Evolutionary conservation across 495 filamentous ascomycete genomes (phyloP).

Genomic region (Hypoxylon perforatum): DNA sequence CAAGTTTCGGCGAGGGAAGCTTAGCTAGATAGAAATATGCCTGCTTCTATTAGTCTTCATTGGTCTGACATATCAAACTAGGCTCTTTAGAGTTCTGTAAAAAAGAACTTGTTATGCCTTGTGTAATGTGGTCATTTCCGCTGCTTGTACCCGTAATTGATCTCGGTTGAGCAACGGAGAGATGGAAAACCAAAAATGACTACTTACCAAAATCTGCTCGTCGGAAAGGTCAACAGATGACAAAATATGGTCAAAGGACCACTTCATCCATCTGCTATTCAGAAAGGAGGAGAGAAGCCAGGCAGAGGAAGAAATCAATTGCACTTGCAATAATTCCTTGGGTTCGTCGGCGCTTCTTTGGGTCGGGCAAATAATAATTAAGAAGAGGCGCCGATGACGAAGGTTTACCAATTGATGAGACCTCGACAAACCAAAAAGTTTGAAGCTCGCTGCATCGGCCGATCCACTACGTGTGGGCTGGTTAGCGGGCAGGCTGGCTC

Average conservation of each 20-base stretch:
- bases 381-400: slow-evolving; percentile 25
- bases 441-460: neutral
- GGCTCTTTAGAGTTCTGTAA: neutral
- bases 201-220: slow-evolving; percentile 10
- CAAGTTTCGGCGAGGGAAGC: slow-evolving; percentile 1
- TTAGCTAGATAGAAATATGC: neutral
- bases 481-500: too few species aligned
- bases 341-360: slow-evolving; percentile 1
- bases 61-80: neutral
- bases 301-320: slow-evolving; percentile 3
- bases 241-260: slow-evolving; percentile 25
- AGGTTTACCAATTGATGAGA: slow-evolving; percentile 23
- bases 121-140: slow-evolving; percentile 13
- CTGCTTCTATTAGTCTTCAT: neutral
- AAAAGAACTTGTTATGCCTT: neutral
- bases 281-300: neutral
- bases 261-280: slow-evolving; percentile 20
- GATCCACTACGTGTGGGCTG: too few species aligned
- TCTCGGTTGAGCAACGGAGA: slow-evolving; percentile 10
- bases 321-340: slow-evolving; percentile 5
- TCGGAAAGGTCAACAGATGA: slow-evolving; percentile 8
- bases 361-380: slow-evolving; percentile 5
- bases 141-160: neutral
- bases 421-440: slow-evolving; percentile 8
- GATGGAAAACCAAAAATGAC: neutral